A percentile compares a stretch with the other conserved stretches of the same genome.
Evolutionary conservation across 2,329 filamentous ascomycete genomes (phyloP).

Genomic region (Hymenoscyphus scutula): DNA sequence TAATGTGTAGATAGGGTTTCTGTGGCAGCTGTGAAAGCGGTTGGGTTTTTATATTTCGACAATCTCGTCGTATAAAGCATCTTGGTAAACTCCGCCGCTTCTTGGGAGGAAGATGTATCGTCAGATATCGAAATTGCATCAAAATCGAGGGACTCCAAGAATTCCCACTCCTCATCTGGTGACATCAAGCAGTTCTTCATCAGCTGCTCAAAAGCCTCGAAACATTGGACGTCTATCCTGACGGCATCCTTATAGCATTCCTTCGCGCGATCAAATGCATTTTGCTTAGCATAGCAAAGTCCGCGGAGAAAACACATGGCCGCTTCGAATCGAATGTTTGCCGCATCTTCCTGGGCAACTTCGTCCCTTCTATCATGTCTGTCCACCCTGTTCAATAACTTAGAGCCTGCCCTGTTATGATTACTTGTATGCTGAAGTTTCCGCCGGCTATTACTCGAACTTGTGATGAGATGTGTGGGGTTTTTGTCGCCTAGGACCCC

Average conservation of each 20-base stretch:
- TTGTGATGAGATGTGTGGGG: constrained; percentile 80
- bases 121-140: constrained; percentile 70
- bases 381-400: constrained; percentile 36
- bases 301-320: constrained; percentile 96
- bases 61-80: constrained; percentile 95
- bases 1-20: constrained; percentile 94
- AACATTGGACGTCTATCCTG: constrained; percentile 94
- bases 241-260: constrained; percentile 98
- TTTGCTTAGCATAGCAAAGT: constrained; percentile 93
- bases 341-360: constrained; percentile 58
- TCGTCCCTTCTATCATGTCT: constrained; percentile 32
- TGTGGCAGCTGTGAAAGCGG: constrained; percentile 77
- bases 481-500: constrained; percentile 86
- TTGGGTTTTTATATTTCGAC: constrained; percentile 90
- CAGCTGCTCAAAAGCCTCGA: constrained; percentile 95
- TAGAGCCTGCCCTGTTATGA: constrained; percentile 49
- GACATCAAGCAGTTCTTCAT: constrained; percentile 94
- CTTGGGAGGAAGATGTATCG: constrained; percentile 68
- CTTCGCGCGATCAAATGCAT: constrained; percentile 94
- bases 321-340: constrained; percentile 83
- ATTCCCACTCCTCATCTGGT: constrained; percentile 68
- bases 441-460: constrained; percentile 59
- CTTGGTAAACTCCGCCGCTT: constrained; percentile 89
- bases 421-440: constrained; percentile 68
- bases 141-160: constrained; percentile 77